These are phyloP conservation scores for Chalciporus pseudorubinellus DNA, from an alignment of 768 basidiomycete genomes.

Conservation along the genomic window DNA sequence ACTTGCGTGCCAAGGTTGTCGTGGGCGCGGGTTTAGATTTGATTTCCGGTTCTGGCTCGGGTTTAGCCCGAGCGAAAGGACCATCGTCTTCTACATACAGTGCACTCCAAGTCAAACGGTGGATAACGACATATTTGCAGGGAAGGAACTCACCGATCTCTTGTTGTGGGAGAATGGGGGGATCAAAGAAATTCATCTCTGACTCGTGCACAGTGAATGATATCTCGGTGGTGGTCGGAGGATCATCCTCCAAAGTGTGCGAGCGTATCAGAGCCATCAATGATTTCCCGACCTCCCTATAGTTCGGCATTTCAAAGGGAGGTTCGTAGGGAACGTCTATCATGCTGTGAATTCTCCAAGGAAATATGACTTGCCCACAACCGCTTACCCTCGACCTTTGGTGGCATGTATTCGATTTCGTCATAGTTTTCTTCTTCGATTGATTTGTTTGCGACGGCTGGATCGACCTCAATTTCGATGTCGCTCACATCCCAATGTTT, in stretches of 20 bases:
- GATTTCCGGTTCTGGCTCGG: neutral
- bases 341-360: neutral
- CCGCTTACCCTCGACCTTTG: constrained; percentile 47
- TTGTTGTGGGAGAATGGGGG: constrained; percentile 14
- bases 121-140: neutral
- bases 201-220: constrained; percentile 21
- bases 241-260: constrained; percentile 34
- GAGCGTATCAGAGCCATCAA: constrained; percentile 38
- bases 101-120: neutral
- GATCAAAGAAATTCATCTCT: constrained; percentile 23
- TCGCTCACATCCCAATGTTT: constrained; percentile 80
- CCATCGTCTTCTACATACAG: constrained; percentile 26
- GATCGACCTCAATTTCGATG: constrained; percentile 36
- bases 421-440: constrained; percentile 36
- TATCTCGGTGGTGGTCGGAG: constrained; percentile 6
- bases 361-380: neutral
- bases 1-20: neutral
- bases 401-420: constrained; percentile 57
- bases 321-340: constrained; percentile 44
- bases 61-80: constrained; percentile 23
- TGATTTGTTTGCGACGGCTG: constrained; percentile 20
- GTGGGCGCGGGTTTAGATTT: constrained; percentile 9
- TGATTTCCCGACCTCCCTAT: constrained; percentile 38
- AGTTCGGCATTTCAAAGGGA: constrained; percentile 50
- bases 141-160: constrained; percentile 22